Conservation (phyloP, 2,329 filamentous ascomycete species). For the Pezicula radicicola region DNA sequence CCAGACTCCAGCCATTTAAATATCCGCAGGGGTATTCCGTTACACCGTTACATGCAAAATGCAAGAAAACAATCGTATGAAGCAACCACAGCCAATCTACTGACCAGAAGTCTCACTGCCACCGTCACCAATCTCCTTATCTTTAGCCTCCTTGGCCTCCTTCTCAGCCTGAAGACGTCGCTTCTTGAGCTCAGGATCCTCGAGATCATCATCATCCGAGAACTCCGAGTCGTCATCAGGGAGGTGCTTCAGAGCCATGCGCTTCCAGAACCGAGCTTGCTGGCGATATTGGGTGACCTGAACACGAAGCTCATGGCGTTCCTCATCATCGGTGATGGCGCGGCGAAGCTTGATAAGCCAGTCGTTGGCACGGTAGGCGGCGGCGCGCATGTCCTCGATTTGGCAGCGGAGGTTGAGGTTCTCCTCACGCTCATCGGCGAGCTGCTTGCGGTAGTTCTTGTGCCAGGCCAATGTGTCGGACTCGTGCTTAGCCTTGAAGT, state of each 20-base stretch:
- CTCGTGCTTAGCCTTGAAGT: constrained; percentile 62
- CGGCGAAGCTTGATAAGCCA: constrained; percentile 54
- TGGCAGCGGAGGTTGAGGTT: constrained; percentile 61
- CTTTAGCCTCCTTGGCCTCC: constrained; percentile 13
- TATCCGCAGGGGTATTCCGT: too few relatives aligned
- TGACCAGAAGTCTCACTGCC: not conserved
- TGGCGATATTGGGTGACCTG: constrained; percentile 51
- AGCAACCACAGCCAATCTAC: too few relatives aligned
- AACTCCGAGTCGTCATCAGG: constrained; percentile 54
- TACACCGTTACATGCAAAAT: too few relatives aligned
- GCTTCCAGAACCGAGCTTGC: constrained; percentile 64
- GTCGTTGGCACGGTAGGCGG: constrained; percentile 56
- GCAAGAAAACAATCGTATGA: too few relatives aligned
- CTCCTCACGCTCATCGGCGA: constrained; percentile 63
- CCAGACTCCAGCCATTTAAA: too few relatives aligned
- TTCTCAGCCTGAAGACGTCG: constrained; percentile 29
- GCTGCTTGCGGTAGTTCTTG: constrained; percentile 61
- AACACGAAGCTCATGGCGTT: constrained; percentile 50
- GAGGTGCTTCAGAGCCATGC: constrained; percentile 60
- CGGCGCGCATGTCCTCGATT: constrained; percentile 64
- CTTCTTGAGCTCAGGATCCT: constrained; percentile 59
- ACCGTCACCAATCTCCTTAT: constrained; percentile 12
- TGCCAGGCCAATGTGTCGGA: constrained; percentile 62
- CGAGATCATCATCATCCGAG: constrained; percentile 63
- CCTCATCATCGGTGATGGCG: constrained; percentile 53